Conservation (phyloP, 2,329 filamentous ascomycete species). For the Penicillium sp. region DNA sequence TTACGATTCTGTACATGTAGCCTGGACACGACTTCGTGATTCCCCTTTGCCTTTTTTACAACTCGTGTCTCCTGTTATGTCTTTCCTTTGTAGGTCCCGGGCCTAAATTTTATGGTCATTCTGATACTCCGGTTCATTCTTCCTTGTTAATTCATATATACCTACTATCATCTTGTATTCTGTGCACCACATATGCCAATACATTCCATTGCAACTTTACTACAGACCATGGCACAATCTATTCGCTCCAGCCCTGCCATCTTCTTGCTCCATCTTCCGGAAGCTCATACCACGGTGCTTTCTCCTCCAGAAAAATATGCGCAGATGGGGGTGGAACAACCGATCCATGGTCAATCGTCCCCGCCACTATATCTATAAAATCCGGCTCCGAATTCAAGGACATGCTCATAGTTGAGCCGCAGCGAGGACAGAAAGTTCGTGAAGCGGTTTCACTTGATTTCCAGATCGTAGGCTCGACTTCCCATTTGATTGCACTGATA, state of each 20-base stretch:
- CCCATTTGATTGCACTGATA: conserved; percentile 34
- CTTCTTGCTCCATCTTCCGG: conserved; percentile 37
- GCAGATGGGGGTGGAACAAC: conserved; percentile 22
- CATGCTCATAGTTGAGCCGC: conserved; percentile 51
- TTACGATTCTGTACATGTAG: conserved; percentile 34
- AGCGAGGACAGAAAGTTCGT: conserved; percentile 47
- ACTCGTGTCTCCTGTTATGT: conserved; percentile 23
- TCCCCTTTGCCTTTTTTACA: conserved; percentile 28
- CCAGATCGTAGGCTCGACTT: conserved; percentile 32
- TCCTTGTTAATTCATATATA: background rate
- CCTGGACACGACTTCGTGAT: conserved; percentile 33
- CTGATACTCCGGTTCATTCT: background rate
- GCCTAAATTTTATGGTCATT: conserved; percentile 1
- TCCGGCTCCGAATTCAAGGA: conserved; percentile 35
- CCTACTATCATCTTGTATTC: background rate
- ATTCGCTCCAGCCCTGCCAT: conserved; percentile 9
- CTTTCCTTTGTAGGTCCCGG: conserved; percentile 22
- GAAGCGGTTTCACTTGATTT: conserved; percentile 43
- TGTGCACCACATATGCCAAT: background rate
- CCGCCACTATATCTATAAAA: conserved; percentile 37
- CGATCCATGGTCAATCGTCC: conserved; percentile 44
- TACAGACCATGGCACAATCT: background rate
- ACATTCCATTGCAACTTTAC: background rate
- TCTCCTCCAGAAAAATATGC: conserved; percentile 50
- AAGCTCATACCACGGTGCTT: conserved; percentile 40